These are phyloP conservation scores for Chlorella sp. DNA, from an alignment of 139 green algal species.

Conservation along the genomic window DNA sequence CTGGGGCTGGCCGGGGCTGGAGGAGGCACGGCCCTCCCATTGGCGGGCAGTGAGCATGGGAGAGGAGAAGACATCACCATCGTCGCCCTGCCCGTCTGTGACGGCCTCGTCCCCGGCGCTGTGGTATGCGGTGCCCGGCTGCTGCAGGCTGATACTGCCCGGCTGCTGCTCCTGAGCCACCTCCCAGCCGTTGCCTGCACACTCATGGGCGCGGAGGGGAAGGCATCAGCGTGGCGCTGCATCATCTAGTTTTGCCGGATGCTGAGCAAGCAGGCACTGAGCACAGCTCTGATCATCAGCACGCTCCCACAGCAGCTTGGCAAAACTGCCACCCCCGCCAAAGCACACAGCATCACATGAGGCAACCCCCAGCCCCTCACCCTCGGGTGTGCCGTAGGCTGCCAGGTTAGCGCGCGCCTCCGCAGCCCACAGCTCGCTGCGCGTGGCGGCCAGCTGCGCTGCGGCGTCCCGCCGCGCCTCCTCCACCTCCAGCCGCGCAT, in stretches of 20 bases:
- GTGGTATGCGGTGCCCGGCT: conserved; percentile 18
- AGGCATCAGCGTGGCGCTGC: too few species aligned
- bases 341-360: background rate
- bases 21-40: background rate
- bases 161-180: background rate
- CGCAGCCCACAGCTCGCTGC: conserved; percentile 21
- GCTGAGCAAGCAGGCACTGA: too few species aligned
- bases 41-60: background rate
- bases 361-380: too few species aligned
- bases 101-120: background rate
- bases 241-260: too few species aligned
- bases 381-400: conserved; percentile 18
- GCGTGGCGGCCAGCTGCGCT: conserved; percentile 8
- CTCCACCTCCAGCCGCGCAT: background rate
- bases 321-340: too few species aligned
- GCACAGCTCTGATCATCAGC: too few species aligned
- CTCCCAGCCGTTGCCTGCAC: background rate
- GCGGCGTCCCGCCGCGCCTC: conserved; percentile 1
- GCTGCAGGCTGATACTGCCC: conserved; percentile 31
- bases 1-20: background rate
- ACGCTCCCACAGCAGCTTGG: too few species aligned
- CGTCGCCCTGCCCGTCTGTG: background rate
- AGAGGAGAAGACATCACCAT: conserved; percentile 14
- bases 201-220: too few species aligned
- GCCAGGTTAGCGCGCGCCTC: conserved; percentile 29